Percentiles rank a stretch among this genome's conserved stretches.
phyloP scores from a whole-genome alignment of 2,329 filamentous ascomycete species.

The Pestalotiopsis sp. region DNA sequence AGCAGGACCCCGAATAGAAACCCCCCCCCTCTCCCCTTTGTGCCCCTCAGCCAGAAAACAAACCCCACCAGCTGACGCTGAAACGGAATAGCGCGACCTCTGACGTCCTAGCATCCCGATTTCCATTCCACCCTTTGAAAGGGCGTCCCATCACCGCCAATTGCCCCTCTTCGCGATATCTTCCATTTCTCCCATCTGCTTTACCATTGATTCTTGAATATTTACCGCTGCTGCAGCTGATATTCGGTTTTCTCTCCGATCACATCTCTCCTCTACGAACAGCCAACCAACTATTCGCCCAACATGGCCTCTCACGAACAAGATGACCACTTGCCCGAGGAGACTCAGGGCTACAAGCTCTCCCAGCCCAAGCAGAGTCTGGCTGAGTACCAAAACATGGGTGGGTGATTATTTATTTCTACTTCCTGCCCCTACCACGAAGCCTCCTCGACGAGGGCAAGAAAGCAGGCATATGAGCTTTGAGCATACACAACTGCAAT shows the following conservation, averaged over 20 bases:
- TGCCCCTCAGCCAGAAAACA: conserved; percentile 10
- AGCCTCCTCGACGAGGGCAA: background rate
- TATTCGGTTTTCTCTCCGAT: conserved; percentile 3
- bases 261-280: background rate
- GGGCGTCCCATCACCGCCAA: conserved; percentile 13
- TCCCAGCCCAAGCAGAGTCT: conserved; percentile 96
- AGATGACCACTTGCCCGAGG: conserved; percentile 83
- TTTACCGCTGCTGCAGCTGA: background rate
- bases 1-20: background rate
- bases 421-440: background rate
- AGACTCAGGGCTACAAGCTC: conserved; percentile 96
- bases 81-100: conserved; percentile 9
- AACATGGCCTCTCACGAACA: conserved; percentile 70
- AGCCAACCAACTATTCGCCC: conserved; percentile 22
- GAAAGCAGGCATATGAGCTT: background rate
- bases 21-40: background rate
- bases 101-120: conserved; percentile 8
- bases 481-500: background rate
- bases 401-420: conserved; percentile 47
- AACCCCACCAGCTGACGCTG: conserved; percentile 11
- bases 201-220: conserved; percentile 4
- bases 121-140: conserved; percentile 1
- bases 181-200: conserved; percentile 14
- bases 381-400: conserved; percentile 91
- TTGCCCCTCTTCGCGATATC: conserved; percentile 16